Evolutionary conservation across 208 protist species (phyloP), one percentile per base, ranked within the genome.

Genomic region (Trypanosoma platydactyli): DNA sequence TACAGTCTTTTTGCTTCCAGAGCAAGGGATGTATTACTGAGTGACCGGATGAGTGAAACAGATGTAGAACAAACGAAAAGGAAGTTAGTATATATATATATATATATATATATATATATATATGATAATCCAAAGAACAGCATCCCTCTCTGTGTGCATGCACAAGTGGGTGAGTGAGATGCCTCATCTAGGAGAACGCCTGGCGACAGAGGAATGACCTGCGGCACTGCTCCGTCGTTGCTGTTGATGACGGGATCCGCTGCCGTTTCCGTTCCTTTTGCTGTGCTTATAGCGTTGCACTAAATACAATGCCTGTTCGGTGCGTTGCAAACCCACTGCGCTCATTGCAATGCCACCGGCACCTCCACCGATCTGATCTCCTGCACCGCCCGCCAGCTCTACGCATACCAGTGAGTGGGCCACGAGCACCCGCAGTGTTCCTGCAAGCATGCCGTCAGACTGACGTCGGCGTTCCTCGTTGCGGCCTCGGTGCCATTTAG

Each of bases 381-480:
- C 45, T 27, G 59, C 25, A 54, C 71, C 69, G 64, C 79, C 71
- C 61, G 64, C 69, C 42, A 64, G 45, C 53, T 88, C 81, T 12
- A 79, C 88, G 62, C 85, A 89, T 18, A 83, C 66, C 33, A 90
- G 57, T 27, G 88, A 84, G 2, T 85, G 77, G 20, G 82, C 77
- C 29, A 89, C 55, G 18, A 94, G 67, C 48, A 89, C 68, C 0
- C 88, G 88, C n/a, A 87, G 61, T 3, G 88, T 94, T 40, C 85
- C 81, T 16, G 76, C 73, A 49, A 92, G 57, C 54, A 94, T 86
- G 15, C 72, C 62, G 63, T 92, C 85, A 0, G 52, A 65, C 61
- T 75, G 69, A 16, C 61, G 40, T 1, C 62, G 63, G 7, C 30
- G 60, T 41, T 53, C 65, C 50, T 25, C 16, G 44, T 29, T 48